These are phyloP conservation scores for Penicillium janthinellum DNA, from an alignment of 2,329 filamentous ascomycete genomes.

Conservation along the genomic window DNA sequence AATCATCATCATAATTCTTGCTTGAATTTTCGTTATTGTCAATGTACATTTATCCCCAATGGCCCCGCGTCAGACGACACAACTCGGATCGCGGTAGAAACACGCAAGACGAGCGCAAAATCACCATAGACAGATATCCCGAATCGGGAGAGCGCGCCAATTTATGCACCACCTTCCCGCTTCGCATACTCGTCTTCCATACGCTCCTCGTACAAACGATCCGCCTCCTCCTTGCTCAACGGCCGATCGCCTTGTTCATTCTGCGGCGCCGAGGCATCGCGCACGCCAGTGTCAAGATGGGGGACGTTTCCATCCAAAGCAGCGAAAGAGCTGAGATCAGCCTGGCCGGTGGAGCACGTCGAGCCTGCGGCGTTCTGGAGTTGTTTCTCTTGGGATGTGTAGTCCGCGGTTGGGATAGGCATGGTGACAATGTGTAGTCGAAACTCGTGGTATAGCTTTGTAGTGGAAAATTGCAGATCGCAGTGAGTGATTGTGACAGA, in stretches of 20 bases:
- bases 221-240: slow-evolving; percentile 47
- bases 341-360: slow-evolving; percentile 22
- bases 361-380: slow-evolving; percentile 12
- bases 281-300: slow-evolving; percentile 18
- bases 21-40: not conserved
- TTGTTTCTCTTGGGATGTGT: slow-evolving; percentile 20
- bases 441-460: not conserved
- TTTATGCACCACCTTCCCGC: slow-evolving; percentile 47
- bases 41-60: slow-evolving; percentile 4
- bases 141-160: not conserved
- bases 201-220: slow-evolving; percentile 48
- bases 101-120: not conserved
- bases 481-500: not conserved
- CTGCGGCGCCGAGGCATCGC: slow-evolving; percentile 19
- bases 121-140: not conserved
- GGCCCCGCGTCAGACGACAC: not conserved
- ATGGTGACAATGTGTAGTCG: slow-evolving; percentile 10
- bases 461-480: not conserved
- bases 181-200: slow-evolving; percentile 53
- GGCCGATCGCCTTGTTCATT: slow-evolving; percentile 23
- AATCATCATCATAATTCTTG: not conserved
- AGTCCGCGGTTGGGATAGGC: slow-evolving; percentile 25
- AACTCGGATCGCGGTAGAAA: not conserved
- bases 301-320: slow-evolving; percentile 15
- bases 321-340: slow-evolving; percentile 17